phyloP scores from a whole-genome alignment of 257 asterid species.

The Paraleonurus japonicus region DNA sequence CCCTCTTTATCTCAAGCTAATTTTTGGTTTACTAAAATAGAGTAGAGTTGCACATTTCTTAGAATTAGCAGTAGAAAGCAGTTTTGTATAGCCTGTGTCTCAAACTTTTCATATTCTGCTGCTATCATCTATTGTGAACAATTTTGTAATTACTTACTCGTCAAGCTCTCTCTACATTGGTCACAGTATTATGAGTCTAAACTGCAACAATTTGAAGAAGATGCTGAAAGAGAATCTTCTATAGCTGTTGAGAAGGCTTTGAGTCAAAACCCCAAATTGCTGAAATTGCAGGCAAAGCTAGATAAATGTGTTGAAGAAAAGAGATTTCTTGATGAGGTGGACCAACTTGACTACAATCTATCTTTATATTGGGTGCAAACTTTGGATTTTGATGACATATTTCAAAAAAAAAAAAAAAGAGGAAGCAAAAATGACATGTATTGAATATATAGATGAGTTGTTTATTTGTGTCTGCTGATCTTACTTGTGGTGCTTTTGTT shows the following conservation, averaged over 20 bases:
- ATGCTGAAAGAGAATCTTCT: conserved; percentile 57
- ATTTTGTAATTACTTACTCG: conserved; percentile 26
- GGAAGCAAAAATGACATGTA: neutral
- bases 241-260: conserved; percentile 72
- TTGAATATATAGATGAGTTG: neutral
- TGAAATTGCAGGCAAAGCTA: conserved; percentile 68
- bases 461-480: conserved; percentile 5
- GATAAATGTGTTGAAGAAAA: conserved; percentile 63
- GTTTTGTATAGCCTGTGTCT: neutral
- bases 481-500: conserved; percentile 21
- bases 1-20: neutral
- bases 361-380: neutral
- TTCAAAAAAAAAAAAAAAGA: neutral
- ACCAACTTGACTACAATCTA: conserved; percentile 24
- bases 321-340: conserved; percentile 81
- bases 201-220: conserved; percentile 72
- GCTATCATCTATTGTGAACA: conserved; percentile 6
- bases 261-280: conserved; percentile 66
- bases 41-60: neutral
- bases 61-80: neutral
- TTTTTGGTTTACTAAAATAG: conserved; percentile 2
- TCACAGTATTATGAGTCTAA: conserved; percentile 83
- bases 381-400: conserved; percentile 6
- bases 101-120: neutral
- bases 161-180: conserved; percentile 31